Conservation (phyloP, 345 rosid genomes). For the Alliaria petiolata region DNA sequence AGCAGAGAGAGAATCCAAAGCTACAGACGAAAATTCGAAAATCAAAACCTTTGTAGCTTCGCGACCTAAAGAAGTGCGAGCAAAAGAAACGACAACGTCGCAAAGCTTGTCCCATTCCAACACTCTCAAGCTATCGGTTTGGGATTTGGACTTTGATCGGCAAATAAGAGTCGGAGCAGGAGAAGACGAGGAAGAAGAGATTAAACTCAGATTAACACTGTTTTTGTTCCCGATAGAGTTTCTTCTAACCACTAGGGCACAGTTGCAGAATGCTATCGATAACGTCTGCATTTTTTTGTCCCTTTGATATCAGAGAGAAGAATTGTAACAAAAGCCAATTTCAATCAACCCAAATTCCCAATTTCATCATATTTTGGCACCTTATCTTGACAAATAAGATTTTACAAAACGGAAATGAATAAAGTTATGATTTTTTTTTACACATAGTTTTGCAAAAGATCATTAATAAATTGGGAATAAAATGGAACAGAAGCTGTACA, state of each 20-base stretch:
- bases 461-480: no score
- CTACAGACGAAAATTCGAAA: not conserved
- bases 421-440: not conserved
- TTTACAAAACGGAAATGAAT: not conserved
- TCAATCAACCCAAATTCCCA: not conserved
- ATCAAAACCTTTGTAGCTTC: slow-evolving; percentile 55
- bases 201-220: slow-evolving; percentile 1
- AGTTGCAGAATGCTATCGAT: slow-evolving; percentile 18
- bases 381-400: slow-evolving; percentile 5
- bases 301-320: not conserved
- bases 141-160: slow-evolving; percentile 33
- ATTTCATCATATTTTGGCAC: not conserved
- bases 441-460: no score
- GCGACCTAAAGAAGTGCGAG: slow-evolving; percentile 72
- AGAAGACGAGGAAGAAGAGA: slow-evolving; percentile 4
- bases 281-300: slow-evolving; percentile 15
- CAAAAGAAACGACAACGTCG: slow-evolving; percentile 71
- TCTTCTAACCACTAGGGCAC: slow-evolving; percentile 23
- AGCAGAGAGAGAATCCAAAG: not conserved
- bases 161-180: slow-evolving; percentile 15
- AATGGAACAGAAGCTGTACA: not conserved
- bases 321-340: not conserved
- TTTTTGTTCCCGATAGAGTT: slow-evolving; percentile 7
- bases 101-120: slow-evolving; percentile 94
- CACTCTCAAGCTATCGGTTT: slow-evolving; percentile 52